phyloP scores from a whole-genome alignment of 2,329 filamentous ascomycete genomes.

The Fusarium sp. region DNA sequence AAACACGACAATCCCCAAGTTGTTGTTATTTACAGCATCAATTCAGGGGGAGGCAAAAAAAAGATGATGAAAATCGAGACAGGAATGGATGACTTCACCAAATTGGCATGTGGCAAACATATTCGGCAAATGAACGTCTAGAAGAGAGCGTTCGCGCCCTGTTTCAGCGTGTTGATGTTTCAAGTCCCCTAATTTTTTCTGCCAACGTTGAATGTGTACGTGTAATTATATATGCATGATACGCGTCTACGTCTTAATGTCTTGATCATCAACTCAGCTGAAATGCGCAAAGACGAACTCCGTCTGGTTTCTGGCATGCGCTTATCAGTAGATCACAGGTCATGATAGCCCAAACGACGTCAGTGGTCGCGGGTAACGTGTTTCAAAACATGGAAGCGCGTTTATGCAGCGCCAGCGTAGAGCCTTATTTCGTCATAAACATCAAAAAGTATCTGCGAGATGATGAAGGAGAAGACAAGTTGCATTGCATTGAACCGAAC shows the following conservation, averaged over 20 bases:
- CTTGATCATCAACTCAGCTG: slow-evolving; percentile 3
- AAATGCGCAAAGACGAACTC: not conserved
- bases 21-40: slow-evolving; percentile 1
- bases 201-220: slow-evolving; percentile 1
- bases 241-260: slow-evolving; percentile 5
- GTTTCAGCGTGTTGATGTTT: slow-evolving; percentile 37
- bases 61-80: slow-evolving; percentile 13
- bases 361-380: slow-evolving; percentile 29
- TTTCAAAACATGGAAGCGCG: slow-evolving; percentile 37
- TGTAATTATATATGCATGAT: slow-evolving; percentile 17
- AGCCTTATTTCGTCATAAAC: slow-evolving; percentile 24
- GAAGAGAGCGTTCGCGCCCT: slow-evolving; percentile 5
- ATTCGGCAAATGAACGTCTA: slow-evolving; percentile 19
- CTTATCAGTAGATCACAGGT: slow-evolving; percentile 33
- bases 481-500: not conserved
- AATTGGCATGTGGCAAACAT: slow-evolving; percentile 46
- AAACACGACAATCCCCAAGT: not conserved
- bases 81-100: slow-evolving; percentile 42
- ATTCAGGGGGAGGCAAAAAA: slow-evolving; percentile 44
- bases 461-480: slow-evolving; percentile 18
- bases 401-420: slow-evolving; percentile 7
- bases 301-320: slow-evolving; percentile 9
- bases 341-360: slow-evolving; percentile 23
- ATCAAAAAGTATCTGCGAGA: not conserved
- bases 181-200: slow-evolving; percentile 26